phyloP scores from a whole-genome alignment of 345 rosid genomes.

The Linum usitatissimum region DNA sequence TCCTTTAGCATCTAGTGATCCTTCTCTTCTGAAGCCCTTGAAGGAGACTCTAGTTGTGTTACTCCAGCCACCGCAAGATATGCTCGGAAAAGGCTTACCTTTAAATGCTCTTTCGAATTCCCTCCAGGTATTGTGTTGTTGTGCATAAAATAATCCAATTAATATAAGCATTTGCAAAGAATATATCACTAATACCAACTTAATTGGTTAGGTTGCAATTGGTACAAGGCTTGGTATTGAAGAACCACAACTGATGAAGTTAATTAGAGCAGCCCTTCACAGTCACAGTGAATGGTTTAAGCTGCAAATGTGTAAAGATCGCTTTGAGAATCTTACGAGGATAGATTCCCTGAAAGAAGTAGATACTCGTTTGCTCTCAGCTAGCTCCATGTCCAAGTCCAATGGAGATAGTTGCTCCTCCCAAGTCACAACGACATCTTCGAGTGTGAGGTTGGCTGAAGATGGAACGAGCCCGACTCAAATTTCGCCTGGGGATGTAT shows the following conservation, averaged over 20 bases:
- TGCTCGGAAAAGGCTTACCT: conserved; percentile 51
- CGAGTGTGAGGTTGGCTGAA: conserved; percentile 53
- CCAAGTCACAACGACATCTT: conserved; percentile 47
- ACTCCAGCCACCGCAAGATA: conserved; percentile 54
- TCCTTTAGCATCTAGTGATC: conserved; percentile 70
- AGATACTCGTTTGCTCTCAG: conserved; percentile 36
- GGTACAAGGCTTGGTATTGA: conserved; percentile 70
- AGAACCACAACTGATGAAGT: conserved; percentile 83
- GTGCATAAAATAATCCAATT: too few species aligned
- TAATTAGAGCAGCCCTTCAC: conserved; percentile 81
- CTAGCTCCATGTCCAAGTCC: conserved; percentile 42
- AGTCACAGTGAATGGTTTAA: conserved; percentile 84
- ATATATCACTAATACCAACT: too few species aligned
- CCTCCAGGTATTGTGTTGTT: conserved; percentile 48
- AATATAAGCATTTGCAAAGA: too few species aligned
- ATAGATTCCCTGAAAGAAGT: conserved; percentile 70
- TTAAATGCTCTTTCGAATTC: conserved; percentile 66
- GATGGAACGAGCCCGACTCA: conserved; percentile 76
- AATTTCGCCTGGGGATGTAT: conserved; percentile 51
- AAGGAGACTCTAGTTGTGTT: conserved; percentile 76
- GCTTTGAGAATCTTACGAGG: conserved; percentile 47
- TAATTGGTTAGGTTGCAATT: conserved; percentile 47
- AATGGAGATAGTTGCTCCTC: conserved; percentile 64
- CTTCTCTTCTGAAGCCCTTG: conserved; percentile 55
- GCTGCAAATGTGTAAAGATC: conserved; percentile 87